phyloP scores from a whole-genome alignment of 768 basidiomycete genomes.

The Paxillus rubicundulus region DNA sequence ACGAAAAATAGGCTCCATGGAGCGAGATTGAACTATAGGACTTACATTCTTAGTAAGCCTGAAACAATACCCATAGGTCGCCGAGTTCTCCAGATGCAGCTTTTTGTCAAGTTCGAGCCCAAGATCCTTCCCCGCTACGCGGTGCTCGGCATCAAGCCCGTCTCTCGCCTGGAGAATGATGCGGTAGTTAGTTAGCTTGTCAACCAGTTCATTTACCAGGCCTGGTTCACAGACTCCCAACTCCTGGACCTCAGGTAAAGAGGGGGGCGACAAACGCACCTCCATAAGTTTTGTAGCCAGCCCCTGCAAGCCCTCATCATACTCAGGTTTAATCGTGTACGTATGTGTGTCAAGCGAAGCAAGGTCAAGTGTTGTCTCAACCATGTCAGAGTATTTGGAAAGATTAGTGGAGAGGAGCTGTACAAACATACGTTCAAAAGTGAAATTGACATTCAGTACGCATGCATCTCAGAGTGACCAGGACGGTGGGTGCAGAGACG shows the following conservation, averaged over 20 bases:
- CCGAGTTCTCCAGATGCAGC: slow-evolving; percentile 89
- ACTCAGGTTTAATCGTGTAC: slow-evolving; percentile 90
- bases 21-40: slow-evolving; percentile 3
- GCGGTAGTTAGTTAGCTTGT: not conserved
- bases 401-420: slow-evolving; percentile 66
- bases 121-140: slow-evolving; percentile 62
- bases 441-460: not conserved
- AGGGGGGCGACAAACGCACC: slow-evolving; percentile 28
- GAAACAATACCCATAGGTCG: slow-evolving; percentile 89
- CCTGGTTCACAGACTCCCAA: not conserved
- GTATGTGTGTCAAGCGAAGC: slow-evolving; percentile 81
- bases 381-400: slow-evolving; percentile 86
- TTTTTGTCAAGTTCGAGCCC: slow-evolving; percentile 90
- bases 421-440: not conserved
- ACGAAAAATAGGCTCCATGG: not conserved
- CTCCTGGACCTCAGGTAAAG: not conserved
- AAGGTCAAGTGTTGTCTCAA: slow-evolving; percentile 93
- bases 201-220: not conserved
- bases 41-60: slow-evolving; percentile 86
- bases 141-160: slow-evolving; percentile 80
- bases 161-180: slow-evolving; percentile 53
- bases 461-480: not conserved
- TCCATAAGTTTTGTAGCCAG: slow-evolving; percentile 66
- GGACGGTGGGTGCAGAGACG: slow-evolving; percentile 8
- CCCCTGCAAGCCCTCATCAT: slow-evolving; percentile 71